phyloP scores from a whole-genome alignment of 148 eudicot species.

The Arbutus unedo region DNA sequence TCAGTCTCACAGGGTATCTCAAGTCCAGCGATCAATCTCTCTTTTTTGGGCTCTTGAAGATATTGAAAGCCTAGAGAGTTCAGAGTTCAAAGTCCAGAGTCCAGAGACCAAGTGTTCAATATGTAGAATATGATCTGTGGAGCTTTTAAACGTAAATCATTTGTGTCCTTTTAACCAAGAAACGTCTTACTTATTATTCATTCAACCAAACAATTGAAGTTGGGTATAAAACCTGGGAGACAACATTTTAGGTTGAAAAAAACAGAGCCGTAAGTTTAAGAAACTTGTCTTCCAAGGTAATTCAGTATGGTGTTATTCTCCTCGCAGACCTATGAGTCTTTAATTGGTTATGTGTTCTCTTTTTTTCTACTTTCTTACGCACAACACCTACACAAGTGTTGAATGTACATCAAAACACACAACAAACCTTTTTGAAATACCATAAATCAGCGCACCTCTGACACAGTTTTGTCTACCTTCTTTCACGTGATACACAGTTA shows the following conservation, averaged over 20 bases:
- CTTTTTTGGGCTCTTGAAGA: neutral
- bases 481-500: neutral
- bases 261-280: neutral
- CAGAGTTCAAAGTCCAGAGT: neutral
- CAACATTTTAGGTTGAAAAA: neutral
- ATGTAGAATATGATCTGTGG: neutral
- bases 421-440: neutral
- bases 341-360: neutral
- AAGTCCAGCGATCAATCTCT: neutral
- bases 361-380: no score
- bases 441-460: neutral
- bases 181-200: neutral
- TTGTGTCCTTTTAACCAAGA: neutral
- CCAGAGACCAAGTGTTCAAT: neutral
- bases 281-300: slow-evolving; percentile 2
- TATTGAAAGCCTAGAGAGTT: neutral
- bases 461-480: neutral
- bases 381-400: neutral
- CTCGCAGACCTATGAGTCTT: neutral
- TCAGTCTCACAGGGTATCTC: neutral
- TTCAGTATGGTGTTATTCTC: neutral
- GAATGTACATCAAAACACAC: neutral
- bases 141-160: neutral
- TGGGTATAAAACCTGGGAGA: neutral
- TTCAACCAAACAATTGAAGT: neutral